phyloP scores from a whole-genome alignment of 371 early-diverging fungal genomes.

The Syncephalastrum contaminatum region DNA sequence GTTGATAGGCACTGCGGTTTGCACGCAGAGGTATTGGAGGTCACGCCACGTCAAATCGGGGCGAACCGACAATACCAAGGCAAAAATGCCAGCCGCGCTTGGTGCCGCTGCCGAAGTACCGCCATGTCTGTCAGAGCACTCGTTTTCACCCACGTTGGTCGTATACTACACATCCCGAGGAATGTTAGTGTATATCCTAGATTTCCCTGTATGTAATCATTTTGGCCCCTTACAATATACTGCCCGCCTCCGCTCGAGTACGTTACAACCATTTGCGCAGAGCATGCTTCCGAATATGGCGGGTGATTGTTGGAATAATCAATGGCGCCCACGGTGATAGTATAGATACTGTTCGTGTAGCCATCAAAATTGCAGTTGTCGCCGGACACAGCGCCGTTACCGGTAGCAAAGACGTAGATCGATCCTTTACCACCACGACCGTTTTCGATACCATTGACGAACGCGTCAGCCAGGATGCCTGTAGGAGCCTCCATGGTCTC shows the following conservation, averaged over 20 bases:
- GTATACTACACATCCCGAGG: slow-evolving; percentile 63
- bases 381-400: slow-evolving; percentile 81
- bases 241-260: slow-evolving; percentile 82
- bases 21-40: slow-evolving; percentile 80
- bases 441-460: slow-evolving; percentile 77
- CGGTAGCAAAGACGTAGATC: slow-evolving; percentile 93
- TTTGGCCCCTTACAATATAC: slow-evolving; percentile 63
- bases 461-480: slow-evolving; percentile 75
- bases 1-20: slow-evolving; percentile 77
- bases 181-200: too few species aligned
- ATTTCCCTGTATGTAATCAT: background rate
- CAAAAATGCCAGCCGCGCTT: slow-evolving; percentile 89
- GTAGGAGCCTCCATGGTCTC: slow-evolving; percentile 86
- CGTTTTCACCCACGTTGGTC: slow-evolving; percentile 71
- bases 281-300: slow-evolving; percentile 86
- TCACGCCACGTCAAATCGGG: slow-evolving; percentile 95
- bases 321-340: slow-evolving; percentile 92
- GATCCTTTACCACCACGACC: slow-evolving; percentile 88
- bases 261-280: slow-evolving; percentile 86
- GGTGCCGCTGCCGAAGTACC: slow-evolving; percentile 99
- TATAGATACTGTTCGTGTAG: slow-evolving; percentile 94
- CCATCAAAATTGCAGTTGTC: slow-evolving; percentile 98
- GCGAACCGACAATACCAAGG: slow-evolving; percentile 81
- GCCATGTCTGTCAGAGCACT: slow-evolving; percentile 80
- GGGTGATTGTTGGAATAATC: slow-evolving; percentile 77